These are phyloP conservation scores for Beauveria scarabaeidicola DNA, from an alignment of 2,329 filamentous ascomycete species.

Conservation along the genomic window DNA sequence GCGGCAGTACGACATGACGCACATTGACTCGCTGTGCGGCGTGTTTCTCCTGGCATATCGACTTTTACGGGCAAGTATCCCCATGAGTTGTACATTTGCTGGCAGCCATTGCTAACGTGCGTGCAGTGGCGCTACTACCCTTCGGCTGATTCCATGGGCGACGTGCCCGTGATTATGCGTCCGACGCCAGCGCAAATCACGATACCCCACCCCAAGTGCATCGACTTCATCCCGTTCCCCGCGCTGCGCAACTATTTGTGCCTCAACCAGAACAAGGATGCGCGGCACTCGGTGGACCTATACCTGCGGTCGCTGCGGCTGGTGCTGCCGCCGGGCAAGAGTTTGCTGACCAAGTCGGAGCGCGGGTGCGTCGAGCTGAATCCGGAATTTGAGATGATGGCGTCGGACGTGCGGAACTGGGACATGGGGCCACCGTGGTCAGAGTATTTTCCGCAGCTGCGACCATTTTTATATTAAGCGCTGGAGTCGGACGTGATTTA, in stretches of 20 bases:
- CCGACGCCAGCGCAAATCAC: constrained; percentile 12
- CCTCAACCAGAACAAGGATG: constrained; percentile 8
- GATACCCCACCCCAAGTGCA: constrained; percentile 10
- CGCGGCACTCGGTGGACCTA: constrained; percentile 9
- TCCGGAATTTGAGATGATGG: constrained; percentile 17
- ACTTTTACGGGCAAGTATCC: constrained; percentile 16
- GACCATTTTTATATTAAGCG: not conserved
- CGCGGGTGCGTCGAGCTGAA: constrained; percentile 15
- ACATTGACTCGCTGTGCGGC: constrained; percentile 19
- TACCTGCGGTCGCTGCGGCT: constrained; percentile 13
- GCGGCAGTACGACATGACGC: constrained; percentile 17
- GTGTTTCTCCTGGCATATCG: constrained; percentile 19
- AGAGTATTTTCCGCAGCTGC: constrained; percentile 17
- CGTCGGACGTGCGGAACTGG: constrained; percentile 19
- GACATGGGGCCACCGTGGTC: constrained; percentile 16
- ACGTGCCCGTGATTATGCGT: constrained; percentile 11
- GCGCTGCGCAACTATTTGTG: constrained; percentile 13
- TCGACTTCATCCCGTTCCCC: constrained; percentile 15
- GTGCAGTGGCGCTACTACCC: constrained; percentile 13
- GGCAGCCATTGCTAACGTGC: not conserved
- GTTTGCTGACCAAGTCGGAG: constrained; percentile 13
- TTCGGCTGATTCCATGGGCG: not conserved
- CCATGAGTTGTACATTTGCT: not conserved
- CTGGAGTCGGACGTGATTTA: no score
- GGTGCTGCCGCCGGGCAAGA: constrained; percentile 13